Percentiles rank a stretch among this genome's conserved stretches.
Conservation (phyloP, 768 basidiomycete genomes). For the Macrolepiota albuminosa region DNA sequence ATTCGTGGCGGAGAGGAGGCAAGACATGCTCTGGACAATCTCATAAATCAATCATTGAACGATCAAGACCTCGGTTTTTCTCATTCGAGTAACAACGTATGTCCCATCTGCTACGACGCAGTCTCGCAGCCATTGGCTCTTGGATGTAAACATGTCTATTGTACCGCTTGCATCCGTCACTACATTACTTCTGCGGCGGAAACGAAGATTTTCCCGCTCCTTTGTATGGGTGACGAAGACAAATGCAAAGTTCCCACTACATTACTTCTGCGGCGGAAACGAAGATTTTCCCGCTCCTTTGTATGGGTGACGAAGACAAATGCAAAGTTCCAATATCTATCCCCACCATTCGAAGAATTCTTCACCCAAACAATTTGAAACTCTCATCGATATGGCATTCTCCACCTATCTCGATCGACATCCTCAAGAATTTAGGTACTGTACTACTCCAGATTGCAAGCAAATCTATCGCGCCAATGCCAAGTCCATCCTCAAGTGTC, state of each 20-base stretch:
- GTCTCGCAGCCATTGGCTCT: constrained; percentile 36
- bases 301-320: constrained; percentile 54
- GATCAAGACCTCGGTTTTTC: constrained; percentile 6
- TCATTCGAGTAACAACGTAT: constrained; percentile 20
- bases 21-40: constrained; percentile 36
- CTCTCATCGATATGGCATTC: constrained; percentile 54
- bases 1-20: constrained; percentile 57
- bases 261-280: constrained; percentile 35
- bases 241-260: constrained; percentile 45
- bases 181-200: constrained; percentile 39
- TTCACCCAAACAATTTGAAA: constrained; percentile 47
- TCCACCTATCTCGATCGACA: constrained; percentile 48
- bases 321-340: constrained; percentile 54
- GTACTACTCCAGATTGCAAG: constrained; percentile 68
- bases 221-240: constrained; percentile 57
- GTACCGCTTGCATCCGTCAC: constrained; percentile 43
- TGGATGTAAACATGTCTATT: constrained; percentile 47
- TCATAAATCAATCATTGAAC: constrained; percentile 38
- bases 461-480: constrained; percentile 50
- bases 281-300: constrained; percentile 54
- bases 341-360: constrained; percentile 43
- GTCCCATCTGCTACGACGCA: constrained; percentile 53
- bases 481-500: constrained; percentile 36
- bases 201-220: constrained; percentile 49
- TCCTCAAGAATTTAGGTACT: constrained; percentile 55